Conservation (phyloP, 1,139 yeast genomes). For the Pichia sp. region DNA sequence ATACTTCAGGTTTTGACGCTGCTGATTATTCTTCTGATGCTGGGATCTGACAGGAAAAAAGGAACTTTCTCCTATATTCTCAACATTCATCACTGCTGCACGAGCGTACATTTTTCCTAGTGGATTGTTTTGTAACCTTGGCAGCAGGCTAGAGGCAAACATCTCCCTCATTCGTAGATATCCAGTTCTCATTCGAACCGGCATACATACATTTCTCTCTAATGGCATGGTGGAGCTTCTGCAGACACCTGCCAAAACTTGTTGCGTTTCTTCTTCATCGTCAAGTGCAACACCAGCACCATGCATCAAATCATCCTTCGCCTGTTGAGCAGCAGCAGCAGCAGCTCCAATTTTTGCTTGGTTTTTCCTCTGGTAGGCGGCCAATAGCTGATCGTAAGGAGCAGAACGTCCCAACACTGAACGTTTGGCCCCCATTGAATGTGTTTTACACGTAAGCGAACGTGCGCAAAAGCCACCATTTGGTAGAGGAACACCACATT, state of each 20-base stretch:
- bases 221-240: constrained; percentile 77
- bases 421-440: constrained; percentile 96
- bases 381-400: constrained; percentile 82
- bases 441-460: constrained; percentile 93
- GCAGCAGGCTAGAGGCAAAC: constrained; percentile 61
- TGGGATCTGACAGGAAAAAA: constrained; percentile 64
- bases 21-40: constrained; percentile 27
- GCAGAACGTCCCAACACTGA: constrained; percentile 92
- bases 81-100: constrained; percentile 69
- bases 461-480: constrained; percentile 94
- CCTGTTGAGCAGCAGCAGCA: constrained; percentile 61
- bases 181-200: constrained; percentile 64
- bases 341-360: constrained; percentile 87
- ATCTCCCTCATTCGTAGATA: constrained; percentile 81
- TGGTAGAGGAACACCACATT: constrained; percentile 93
- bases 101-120: constrained; percentile 75
- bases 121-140: constrained; percentile 39
- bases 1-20: constrained; percentile 15
- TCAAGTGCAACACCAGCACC: constrained; percentile 40
- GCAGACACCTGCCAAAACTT: constrained; percentile 87
- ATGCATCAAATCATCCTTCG: constrained; percentile 41
- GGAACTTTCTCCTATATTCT: constrained; percentile 49
- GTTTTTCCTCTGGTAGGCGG: constrained; percentile 86
- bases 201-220: constrained; percentile 69
- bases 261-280: constrained; percentile 93